These are phyloP conservation scores for Phytophthora sansomeana DNA, from an alignment of 352 stramenopile genomes.

Conservation along the genomic window DNA sequence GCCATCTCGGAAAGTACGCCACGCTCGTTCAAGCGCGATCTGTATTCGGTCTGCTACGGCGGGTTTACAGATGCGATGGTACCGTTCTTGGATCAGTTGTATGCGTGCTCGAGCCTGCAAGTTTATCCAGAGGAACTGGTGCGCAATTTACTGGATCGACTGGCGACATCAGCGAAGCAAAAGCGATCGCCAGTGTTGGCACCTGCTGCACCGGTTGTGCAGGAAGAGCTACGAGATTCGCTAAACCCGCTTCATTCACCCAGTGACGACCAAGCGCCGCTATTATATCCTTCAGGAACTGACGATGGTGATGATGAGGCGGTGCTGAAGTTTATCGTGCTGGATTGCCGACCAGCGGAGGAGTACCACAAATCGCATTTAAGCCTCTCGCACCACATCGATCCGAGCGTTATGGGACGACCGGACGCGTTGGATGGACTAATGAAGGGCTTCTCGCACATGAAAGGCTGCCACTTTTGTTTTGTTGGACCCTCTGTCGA, in stretches of 20 bases:
- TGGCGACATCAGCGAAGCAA: slow-evolving; percentile 38
- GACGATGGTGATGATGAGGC: slow-evolving; percentile 33
- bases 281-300: slow-evolving; percentile 25
- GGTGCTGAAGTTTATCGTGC: slow-evolving; percentile 70
- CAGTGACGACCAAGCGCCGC: slow-evolving; percentile 1
- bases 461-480: slow-evolving; percentile 92
- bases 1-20: slow-evolving; percentile 73
- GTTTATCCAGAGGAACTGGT: slow-evolving; percentile 88
- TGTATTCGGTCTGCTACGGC: slow-evolving; percentile 87
- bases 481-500: slow-evolving; percentile 78
- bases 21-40: slow-evolving; percentile 78
- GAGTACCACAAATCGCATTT: slow-evolving; percentile 85
- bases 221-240: slow-evolving; percentile 24
- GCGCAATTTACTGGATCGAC: slow-evolving; percentile 71
- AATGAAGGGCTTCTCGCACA: slow-evolving; percentile 81
- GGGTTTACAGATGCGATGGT: slow-evolving; percentile 72
- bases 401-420: slow-evolving; percentile 75
- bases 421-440: slow-evolving; percentile 78
- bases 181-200: slow-evolving; percentile 20
- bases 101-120: slow-evolving; percentile 77
- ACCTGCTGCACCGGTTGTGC: slow-evolving; percentile 1
- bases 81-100: slow-evolving; percentile 77
- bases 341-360: slow-evolving; percentile 81
- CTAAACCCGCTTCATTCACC: slow-evolving; percentile 53
- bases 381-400: slow-evolving; percentile 88